These are phyloP conservation scores for Pseudoperonospora humuli DNA, from an alignment of 352 stramenopile species.

Conservation along the genomic window DNA sequence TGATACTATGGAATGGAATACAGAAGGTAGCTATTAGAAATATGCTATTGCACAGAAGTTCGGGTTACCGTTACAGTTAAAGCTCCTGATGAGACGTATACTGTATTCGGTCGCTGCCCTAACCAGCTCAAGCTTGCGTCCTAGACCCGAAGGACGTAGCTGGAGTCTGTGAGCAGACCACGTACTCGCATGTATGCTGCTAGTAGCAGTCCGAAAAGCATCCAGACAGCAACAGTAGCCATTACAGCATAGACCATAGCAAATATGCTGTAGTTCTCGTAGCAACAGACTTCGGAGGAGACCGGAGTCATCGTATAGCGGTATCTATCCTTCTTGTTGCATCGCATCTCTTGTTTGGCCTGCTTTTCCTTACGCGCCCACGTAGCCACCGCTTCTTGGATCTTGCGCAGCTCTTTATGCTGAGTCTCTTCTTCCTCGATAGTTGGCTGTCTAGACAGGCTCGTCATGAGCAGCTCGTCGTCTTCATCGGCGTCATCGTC, in stretches of 20 bases:
- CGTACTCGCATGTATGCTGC: slow-evolving; percentile 14
- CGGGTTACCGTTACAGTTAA: no score
- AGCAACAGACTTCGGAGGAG: slow-evolving; percentile 24
- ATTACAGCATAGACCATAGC: slow-evolving; percentile 34
- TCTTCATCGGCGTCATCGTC: slow-evolving; percentile 18
- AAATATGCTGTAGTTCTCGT: slow-evolving; percentile 42
- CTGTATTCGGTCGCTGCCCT: no score
- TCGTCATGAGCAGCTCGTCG: slow-evolving; percentile 29
- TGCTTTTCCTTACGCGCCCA: slow-evolving; percentile 47
- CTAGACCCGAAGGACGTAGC: slow-evolving; percentile 6
- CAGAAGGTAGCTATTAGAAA: background rate
- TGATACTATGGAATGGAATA: background rate
- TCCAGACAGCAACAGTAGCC: slow-evolving; percentile 48
- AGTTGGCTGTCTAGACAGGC: slow-evolving; percentile 29
- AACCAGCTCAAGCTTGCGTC: no score
- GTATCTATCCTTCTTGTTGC: slow-evolving; percentile 22
- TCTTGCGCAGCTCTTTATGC: slow-evolving; percentile 42
- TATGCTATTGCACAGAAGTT: slow-evolving; percentile 3
- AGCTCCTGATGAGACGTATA: no score
- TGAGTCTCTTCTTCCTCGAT: slow-evolving; percentile 47
- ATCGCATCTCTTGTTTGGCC: slow-evolving; percentile 26
- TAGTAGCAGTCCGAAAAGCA: slow-evolving; percentile 20
- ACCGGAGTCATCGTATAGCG: slow-evolving; percentile 26
- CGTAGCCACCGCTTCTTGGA: slow-evolving; percentile 41
- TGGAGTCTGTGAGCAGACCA: background rate